Evolutionary conservation across 257 asterid species (phyloP), one percentile per base, ranked within the genome.

Genomic region (Buddleja alternifolia): DNA sequence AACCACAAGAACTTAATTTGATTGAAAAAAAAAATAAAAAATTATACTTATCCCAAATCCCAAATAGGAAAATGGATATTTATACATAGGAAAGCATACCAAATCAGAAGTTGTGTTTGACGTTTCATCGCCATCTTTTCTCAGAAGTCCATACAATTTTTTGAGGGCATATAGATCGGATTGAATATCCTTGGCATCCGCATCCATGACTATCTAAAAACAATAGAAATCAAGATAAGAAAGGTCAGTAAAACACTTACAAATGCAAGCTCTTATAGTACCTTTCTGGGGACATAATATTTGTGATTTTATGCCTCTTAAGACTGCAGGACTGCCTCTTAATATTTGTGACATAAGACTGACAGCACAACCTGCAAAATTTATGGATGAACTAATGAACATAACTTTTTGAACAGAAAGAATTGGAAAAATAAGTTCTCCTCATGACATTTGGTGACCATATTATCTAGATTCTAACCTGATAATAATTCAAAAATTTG

Each of bases 91-190:
- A 50, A 29, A 46, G 6, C 72, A 51, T 75, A 84, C 89, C 82
- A 15, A 48, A 61, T 71, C 47, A 48, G 74, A 41, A 40, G 51
- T 39, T 23, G 60, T 36, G 17, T 63, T 72, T 0, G 74, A 66
- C 7, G 50, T 24, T 10, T 63, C 75, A 56, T 54, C 82, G 63
- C 69, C 75, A 34, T 70, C 75, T 12, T 40, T 74, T 50, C 12
- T 7, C 25, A 83, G 42, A 32, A 88, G 80, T 8, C 84, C 83
- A 20, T 88, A 88, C 21, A 82, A 74, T 60, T 59, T 76, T 53
- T 60, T 70, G 12, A 85, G 72, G 76, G 86, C 82, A 52, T 66
- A 66, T 52, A 84, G 78, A 63, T 74, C 63, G 20, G 79, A 83
- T 10, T 74, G 55, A 4, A 80, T 54, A 24, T 72, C 80, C 55